A percentile compares a stretch with the other conserved stretches of the same genome.
Evolutionary conservation across 2,329 filamentous ascomycete species (phyloP).

Genomic region (Colletotrichum caudatum): DNA sequence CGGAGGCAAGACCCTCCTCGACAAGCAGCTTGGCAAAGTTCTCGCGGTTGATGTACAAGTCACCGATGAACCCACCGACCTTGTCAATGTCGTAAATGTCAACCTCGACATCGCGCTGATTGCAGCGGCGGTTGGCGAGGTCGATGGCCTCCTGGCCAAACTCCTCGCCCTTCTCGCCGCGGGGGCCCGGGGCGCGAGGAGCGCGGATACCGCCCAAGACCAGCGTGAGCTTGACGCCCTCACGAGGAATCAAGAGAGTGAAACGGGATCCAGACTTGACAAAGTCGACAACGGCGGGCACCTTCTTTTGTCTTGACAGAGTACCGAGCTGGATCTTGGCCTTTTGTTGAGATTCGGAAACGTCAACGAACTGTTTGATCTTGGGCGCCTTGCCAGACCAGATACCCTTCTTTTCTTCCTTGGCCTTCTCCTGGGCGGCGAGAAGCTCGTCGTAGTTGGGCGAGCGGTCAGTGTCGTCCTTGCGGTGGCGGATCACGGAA

Average conservation of each 20-base stretch:
- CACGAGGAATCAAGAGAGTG: constrained; percentile 89
- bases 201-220: constrained; percentile 94
- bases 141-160: constrained; percentile 96
- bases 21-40: constrained; percentile 94
- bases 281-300: constrained; percentile 94
- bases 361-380: constrained; percentile 84
- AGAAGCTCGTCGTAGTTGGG: constrained; percentile 93
- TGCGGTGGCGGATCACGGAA: constrained; percentile 93
- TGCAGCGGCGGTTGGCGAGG: constrained; percentile 86
- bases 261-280: constrained; percentile 98
- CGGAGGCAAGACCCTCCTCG: constrained; percentile 92
- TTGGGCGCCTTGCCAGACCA: constrained; percentile 93
- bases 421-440: constrained; percentile 83
- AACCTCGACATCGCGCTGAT: constrained; percentile 96
- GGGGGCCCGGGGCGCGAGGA: constrained; percentile 83
- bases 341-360: constrained; percentile 92
- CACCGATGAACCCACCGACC: constrained; percentile 96
- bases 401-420: constrained; percentile 91
- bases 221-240: constrained; percentile 94
- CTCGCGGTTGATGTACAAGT: constrained; percentile 92
- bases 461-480: constrained; percentile 93
- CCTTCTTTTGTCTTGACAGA: constrained; percentile 89
- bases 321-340: constrained; percentile 93
- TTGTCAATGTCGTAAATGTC: constrained; percentile 97
- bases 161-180: constrained; percentile 85